These are phyloP conservation scores for Raffaelea albimanens DNA, from an alignment of 2,329 filamentous ascomycete species.

Conservation along the genomic window DNA sequence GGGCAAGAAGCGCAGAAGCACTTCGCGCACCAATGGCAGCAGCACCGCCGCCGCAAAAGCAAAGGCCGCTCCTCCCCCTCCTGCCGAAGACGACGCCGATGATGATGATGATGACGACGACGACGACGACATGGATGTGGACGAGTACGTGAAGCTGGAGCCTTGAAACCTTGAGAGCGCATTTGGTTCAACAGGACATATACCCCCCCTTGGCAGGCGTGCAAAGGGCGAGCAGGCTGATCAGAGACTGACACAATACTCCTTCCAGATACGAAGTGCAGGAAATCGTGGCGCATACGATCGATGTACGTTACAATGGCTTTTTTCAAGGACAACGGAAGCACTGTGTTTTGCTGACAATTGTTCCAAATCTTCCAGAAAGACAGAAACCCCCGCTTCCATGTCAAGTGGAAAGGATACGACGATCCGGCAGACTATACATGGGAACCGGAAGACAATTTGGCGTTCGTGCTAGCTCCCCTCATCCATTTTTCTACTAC, in stretches of 20 bases:
- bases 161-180: too few species aligned
- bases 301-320: slow-evolving; percentile 26
- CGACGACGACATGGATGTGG: slow-evolving; percentile 27
- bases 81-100: slow-evolving; percentile 6
- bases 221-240: not conserved
- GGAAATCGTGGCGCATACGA: slow-evolving; percentile 57
- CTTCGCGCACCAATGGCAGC: not conserved
- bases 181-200: too few species aligned
- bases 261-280: slow-evolving; percentile 60
- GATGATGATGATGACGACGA: slow-evolving; percentile 20
- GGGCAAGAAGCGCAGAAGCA: slow-evolving; percentile 15
- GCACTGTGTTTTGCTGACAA: too few species aligned
- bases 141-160: slow-evolving; percentile 35
- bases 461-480: slow-evolving; percentile 33
- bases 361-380: too few species aligned
- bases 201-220: too few species aligned
- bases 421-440: slow-evolving; percentile 61
- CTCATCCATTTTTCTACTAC: too few species aligned
- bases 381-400: slow-evolving; percentile 44
- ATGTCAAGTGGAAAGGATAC: slow-evolving; percentile 77
- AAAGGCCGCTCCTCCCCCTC: too few species aligned
- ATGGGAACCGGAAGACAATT: slow-evolving; percentile 70
- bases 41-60: slow-evolving; percentile 10
- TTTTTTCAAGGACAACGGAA: too few species aligned
- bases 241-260: slow-evolving; percentile 16